A percentile compares a stretch with the other conserved stretches of the same genome.
These are phyloP conservation scores for Bipolaris cookei DNA, from an alignment of 2,329 filamentous ascomycete genomes.

Conservation along the genomic window DNA sequence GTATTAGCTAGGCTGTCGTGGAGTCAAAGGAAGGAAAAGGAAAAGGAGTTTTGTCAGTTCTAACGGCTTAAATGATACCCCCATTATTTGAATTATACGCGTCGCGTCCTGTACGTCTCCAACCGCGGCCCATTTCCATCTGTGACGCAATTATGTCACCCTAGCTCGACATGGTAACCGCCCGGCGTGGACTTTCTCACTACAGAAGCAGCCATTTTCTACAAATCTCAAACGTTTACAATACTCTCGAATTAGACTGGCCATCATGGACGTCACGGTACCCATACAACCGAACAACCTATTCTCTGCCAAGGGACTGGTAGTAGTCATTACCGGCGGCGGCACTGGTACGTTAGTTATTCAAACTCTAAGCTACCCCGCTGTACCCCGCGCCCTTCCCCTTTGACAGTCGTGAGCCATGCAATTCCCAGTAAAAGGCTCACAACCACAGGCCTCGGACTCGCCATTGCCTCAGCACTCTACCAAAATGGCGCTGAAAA, in stretches of 20 bases:
- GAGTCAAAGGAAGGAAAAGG: neutral
- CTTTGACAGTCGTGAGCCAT: constrained; percentile 1
- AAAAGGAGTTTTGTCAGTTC: constrained; percentile 6
- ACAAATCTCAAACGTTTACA: neutral
- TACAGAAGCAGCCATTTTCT: neutral
- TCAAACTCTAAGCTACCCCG: constrained; percentile 34
- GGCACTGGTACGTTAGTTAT: constrained; percentile 47
- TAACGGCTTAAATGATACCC: constrained; percentile 28
- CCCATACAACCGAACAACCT: constrained; percentile 43
- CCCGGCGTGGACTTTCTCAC: constrained; percentile 14
- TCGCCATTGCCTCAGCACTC: constrained; percentile 52
- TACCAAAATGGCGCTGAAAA: constrained; percentile 51
- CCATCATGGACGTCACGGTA: constrained; percentile 46
- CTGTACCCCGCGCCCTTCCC: constrained; percentile 26
- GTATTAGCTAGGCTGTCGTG: constrained; percentile 29
- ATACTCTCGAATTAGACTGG: neutral
- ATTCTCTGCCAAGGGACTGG: constrained; percentile 51
- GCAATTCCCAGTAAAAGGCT: constrained; percentile 4
- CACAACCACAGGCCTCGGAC: constrained; percentile 43
- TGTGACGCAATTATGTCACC: constrained; percentile 19
- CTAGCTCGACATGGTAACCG: constrained; percentile 14
- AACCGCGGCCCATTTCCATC: constrained; percentile 11
- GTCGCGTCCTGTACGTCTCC: neutral
- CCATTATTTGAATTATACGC: constrained; percentile 4
- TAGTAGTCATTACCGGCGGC: constrained; percentile 52